phyloP scores from a whole-genome alignment of 306 rosid species.

The Bauhinia variegata region DNA sequence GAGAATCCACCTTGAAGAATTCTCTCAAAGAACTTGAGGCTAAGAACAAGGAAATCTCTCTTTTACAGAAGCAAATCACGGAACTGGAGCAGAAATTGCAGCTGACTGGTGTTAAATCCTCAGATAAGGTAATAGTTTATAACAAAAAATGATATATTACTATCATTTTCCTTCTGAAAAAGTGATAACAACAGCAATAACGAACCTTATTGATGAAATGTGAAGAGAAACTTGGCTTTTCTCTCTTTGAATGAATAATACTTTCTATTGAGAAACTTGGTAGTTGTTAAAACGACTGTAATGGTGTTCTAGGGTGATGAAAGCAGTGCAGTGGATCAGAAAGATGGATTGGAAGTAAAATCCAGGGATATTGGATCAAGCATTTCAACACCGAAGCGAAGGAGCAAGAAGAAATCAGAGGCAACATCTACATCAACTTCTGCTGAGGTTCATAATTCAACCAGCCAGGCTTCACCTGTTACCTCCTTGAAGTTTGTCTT shows the following conservation, averaged over 20 bases:
- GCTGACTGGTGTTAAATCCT: constrained; percentile 48
- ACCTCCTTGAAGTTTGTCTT: constrained; percentile 59
- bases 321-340: constrained; percentile 40
- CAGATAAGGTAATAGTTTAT: constrained; percentile 57
- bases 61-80: constrained; percentile 65
- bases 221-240: too few species aligned
- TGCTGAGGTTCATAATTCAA: constrained; percentile 43
- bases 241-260: too few species aligned
- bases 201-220: too few species aligned
- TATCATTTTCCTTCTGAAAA: too few species aligned
- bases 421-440: constrained; percentile 58
- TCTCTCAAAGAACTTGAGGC: constrained; percentile 74
- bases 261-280: constrained; percentile 18
- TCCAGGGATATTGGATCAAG: constrained; percentile 78
- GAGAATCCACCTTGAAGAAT: constrained; percentile 58
- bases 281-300: constrained; percentile 22
- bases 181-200: too few species aligned
- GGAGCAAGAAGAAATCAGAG: constrained; percentile 80
- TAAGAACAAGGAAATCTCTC: constrained; percentile 60
- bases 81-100: constrained; percentile 77
- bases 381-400: constrained; percentile 68
- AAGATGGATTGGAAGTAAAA: constrained; percentile 66
- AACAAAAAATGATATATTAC: not conserved
- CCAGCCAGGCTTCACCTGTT: constrained; percentile 55
- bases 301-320: constrained; percentile 59